Conservation (phyloP, 208 protist species). For the Plasmodiophora brassicae region DNA sequence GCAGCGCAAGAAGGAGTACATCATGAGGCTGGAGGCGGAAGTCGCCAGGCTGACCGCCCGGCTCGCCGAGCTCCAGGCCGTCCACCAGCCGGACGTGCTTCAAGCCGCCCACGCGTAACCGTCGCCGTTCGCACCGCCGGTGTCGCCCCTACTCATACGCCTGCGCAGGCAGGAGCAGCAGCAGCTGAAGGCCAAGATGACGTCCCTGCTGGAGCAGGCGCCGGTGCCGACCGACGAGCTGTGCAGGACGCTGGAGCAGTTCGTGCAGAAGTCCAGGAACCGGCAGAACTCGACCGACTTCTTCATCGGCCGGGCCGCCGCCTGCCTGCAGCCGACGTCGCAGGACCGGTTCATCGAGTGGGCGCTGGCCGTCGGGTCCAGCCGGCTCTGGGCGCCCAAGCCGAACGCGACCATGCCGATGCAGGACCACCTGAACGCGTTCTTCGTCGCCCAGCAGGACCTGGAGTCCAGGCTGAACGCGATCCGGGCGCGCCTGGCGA, state of each 20-base stretch:
- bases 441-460: neutral
- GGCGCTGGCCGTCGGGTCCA: neutral
- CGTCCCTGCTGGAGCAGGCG: neutral
- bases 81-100: neutral
- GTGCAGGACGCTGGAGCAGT: neutral
- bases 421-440: too few species aligned
- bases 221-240: neutral
- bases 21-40: neutral
- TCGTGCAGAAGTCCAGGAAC: neutral
- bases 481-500: neutral
- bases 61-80: neutral
- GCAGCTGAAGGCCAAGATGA: neutral
- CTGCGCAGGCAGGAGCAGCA: neutral
- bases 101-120: neutral
- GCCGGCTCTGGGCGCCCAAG: too few species aligned
- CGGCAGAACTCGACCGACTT: neutral
- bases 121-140: neutral
- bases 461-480: neutral
- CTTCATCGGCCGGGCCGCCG: neutral
- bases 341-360: neutral
- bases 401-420: too few species aligned
- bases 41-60: neutral
- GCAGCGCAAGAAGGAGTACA: neutral
- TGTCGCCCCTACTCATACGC: neutral
- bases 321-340: neutral